Base-by-base conservation (phyloP, 1,284 basidiomycete genomes). In the Ceratobasidium sp. region DNA sequence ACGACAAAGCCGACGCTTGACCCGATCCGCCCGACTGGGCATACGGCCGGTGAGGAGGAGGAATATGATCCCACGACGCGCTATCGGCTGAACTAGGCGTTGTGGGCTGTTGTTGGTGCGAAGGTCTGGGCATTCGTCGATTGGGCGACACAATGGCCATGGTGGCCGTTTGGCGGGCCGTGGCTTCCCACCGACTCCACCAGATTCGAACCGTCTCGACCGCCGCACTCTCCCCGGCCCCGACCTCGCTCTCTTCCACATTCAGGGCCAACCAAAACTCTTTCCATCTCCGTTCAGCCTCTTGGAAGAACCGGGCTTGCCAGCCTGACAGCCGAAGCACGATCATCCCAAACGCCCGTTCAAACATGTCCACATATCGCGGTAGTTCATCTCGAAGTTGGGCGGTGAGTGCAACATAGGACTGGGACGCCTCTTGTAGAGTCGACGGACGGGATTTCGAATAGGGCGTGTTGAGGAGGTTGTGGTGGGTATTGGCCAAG, bases 251-350 rank as follows among this genome's bases (percentile, higher is more conserved):
- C 43, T 60, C 90, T 46, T 92, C 90, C 10, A 92, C 88, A 43
- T 87, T 83, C 50, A 93, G 81, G 76, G 90, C 89, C 72, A 92
- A 89, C 92, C 92, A 93, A 21, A 93, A 80, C 21, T 88, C 87
- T 0, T 83, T 83, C 92, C 92, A 93, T 45, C 84, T 81, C 61
- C 87, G 86, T 50, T 85, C 82, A 5, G 89, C 84, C 46, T 85
- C 85, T 26, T 78, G 74, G 82, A 86, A 93, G 76, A 89, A 91
- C 18, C 80, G 78, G 1, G 82, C 82, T 78, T 93, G 91, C 75
- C 87, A 84, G 1, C 79, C 78, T 0, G 85, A 84, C 21, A 92
- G 81, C 41, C 85, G 82, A 2, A 82, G 77, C 1, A 82, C 77
- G 0, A 82, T 81, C 8, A 73, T 64, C 36, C 71, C 74, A 36